Conservation (phyloP, 139 green algal species). For the Chlamydomonas incerta region DNA sequence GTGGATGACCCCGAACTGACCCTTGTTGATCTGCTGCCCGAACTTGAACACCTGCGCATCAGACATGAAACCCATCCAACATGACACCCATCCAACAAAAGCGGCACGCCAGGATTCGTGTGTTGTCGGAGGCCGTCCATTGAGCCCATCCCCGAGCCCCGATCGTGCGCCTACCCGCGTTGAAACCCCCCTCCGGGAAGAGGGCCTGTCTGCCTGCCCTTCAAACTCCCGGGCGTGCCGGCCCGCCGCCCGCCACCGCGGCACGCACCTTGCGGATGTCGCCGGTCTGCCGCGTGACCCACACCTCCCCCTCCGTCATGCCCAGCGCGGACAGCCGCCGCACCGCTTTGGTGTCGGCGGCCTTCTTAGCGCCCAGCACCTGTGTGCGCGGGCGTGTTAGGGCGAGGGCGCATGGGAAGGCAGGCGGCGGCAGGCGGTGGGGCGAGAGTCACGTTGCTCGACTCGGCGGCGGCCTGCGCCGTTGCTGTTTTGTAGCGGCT, state of each 20-base stretch:
- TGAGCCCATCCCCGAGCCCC: no score
- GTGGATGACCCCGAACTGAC: constrained; percentile 32
- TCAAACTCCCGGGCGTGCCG: neutral
- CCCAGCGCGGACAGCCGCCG: constrained; percentile 27
- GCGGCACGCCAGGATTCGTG: no score
- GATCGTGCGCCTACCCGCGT: no score
- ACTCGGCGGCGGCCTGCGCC: neutral
- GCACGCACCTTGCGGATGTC: constrained; percentile 18
- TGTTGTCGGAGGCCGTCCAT: no score
- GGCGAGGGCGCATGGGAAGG: neutral
- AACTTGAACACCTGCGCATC: constrained; percentile 31
- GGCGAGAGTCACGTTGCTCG: neutral
- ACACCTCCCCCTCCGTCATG: neutral
- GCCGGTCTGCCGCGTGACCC: constrained; percentile 13
- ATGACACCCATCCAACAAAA: no score
- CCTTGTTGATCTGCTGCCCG: constrained; percentile 30
- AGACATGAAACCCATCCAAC: no score
- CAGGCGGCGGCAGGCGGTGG: neutral
- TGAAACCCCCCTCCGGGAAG: no score
- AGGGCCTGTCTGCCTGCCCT: neutral
- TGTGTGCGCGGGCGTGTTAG: neutral
- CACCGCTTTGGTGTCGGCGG: neutral
- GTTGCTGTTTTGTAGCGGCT: no score
- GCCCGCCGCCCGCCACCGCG: neutral
- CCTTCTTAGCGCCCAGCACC: constrained; percentile 21